These are phyloP conservation scores for Botrytis squamosa DNA, from an alignment of 2,329 filamentous ascomycete genomes.

Conservation along the genomic window DNA sequence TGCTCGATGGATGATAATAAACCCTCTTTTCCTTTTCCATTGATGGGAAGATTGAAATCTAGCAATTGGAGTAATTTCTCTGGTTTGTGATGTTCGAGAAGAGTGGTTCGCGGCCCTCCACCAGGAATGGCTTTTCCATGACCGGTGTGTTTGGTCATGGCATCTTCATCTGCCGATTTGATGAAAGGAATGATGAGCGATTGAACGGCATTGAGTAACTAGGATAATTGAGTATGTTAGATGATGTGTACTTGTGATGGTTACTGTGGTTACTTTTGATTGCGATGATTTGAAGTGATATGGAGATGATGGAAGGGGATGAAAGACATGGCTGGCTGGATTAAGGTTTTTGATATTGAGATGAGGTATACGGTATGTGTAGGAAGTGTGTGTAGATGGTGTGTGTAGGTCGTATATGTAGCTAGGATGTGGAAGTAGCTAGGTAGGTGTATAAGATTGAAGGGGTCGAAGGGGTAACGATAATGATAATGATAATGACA, in stretches of 20 bases:
- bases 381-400: neutral
- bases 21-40: constrained; percentile 67
- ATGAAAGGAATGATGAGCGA: constrained; percentile 70
- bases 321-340: neutral
- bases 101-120: constrained; percentile 50
- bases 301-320: neutral
- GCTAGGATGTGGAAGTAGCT: neutral
- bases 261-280: neutral
- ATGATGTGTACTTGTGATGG: constrained; percentile 15
- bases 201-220: constrained; percentile 70
- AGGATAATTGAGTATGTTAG: constrained; percentile 23
- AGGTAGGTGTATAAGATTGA: neutral
- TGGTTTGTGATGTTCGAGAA: constrained; percentile 63
- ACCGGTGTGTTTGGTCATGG: constrained; percentile 54
- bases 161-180: constrained; percentile 63
- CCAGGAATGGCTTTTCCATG: constrained; percentile 45
- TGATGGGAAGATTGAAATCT: constrained; percentile 56
- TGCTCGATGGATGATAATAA: constrained; percentile 68
- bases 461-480: neutral
- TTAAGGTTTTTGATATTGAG: neutral
- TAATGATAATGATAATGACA: neutral
- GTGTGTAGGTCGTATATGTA: neutral
- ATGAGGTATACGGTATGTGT: neutral
- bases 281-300: neutral
- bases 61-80: constrained; percentile 56